Base-by-base conservation (phyloP, 371 early-diverging fungal species). In the Catenaria anguillulae region DNA sequence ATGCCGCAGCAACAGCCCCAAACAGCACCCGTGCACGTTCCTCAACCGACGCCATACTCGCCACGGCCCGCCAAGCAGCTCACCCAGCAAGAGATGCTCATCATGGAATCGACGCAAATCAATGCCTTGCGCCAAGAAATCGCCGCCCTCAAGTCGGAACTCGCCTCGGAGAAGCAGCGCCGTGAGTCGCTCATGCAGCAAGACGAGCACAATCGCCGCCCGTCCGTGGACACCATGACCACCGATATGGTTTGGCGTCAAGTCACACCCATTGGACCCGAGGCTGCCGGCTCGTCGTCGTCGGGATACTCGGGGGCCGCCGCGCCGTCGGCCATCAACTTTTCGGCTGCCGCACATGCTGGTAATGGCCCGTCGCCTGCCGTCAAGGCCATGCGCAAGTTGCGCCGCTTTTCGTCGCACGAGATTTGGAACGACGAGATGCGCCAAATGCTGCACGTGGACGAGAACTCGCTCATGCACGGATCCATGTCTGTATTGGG, bases 141-240 rank as follows among this genome's bases (percentile, higher is more conserved):
- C 42, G 71, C 75, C 26, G 71, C 72, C 0, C 70, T 79, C 21
- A 79, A 79, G 55, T 70, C 74, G n/a, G 77, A 79, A 56, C 62
- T 79, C 60, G 35, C 13, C 23, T n/a, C 10, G 17, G 46, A 31
- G 23, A 4, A 26, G 6, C 55, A 34, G 35, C 55, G 60, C 43
- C 61, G 4, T 36, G 45, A 56, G 60, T 52, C 34, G 43, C 17
- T 34, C 10, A 35, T n/a, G n/a, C n/a, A 42, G 19, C 23, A 23
- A 6, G 63, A 60, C 21, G 31, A 23, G 19, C 65, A 60, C 24
- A 63, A 62, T 6, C 64, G 70, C 31, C 68, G 66, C 48, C 64
- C 61, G 43, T 68, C 68, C 2, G 63, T 66, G 33, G 70, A 70
- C 55, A 64, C 64, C 4, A 36, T 64, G 21, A 62, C 56, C 33